phyloP scores from a whole-genome alignment of 1,284 basidiomycete species.

The Hemileia vastatrix region DNA sequence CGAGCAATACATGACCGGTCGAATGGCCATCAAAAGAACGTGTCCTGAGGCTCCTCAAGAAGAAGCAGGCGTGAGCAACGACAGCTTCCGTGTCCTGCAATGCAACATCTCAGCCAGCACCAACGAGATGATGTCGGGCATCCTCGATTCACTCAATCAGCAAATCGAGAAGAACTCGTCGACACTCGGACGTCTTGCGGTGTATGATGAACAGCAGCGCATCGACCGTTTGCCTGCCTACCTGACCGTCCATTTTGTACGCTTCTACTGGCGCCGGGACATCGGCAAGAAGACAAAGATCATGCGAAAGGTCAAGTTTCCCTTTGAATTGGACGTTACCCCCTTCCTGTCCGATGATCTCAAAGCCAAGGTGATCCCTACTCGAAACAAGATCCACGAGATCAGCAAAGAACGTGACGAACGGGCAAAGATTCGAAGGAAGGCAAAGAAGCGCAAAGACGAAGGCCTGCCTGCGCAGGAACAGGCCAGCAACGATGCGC shows the following conservation, averaged over 20 bases:
- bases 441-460: conserved; percentile 59
- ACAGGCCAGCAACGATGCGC: conserved; percentile 42
- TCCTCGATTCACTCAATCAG: conserved; percentile 40
- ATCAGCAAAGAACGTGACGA: conserved; percentile 74
- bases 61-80: conserved; percentile 27
- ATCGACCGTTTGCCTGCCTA: conserved; percentile 39
- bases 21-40: conserved; percentile 48
- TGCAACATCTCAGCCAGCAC: conserved; percentile 42
- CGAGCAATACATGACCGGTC: conserved; percentile 39
- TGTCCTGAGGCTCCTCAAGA: conserved; percentile 46
- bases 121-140: conserved; percentile 41
- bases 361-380: too few species aligned
- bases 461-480: too few species aligned
- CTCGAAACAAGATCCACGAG: conserved; percentile 62
- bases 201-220: conserved; percentile 37
- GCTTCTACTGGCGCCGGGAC: conserved; percentile 43
- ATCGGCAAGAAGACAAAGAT: conserved; percentile 45
- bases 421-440: conserved; percentile 67
- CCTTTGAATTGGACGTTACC: conserved; percentile 38
- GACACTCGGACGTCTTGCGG: conserved; percentile 33
- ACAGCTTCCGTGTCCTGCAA: conserved; percentile 39
- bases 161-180: conserved; percentile 39
- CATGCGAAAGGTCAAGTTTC: conserved; percentile 45
- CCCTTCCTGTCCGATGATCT: conserved; percentile 35
- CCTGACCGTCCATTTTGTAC: conserved; percentile 40